A percentile compares a stretch with the other conserved stretches of the same genome.
phyloP scores from a whole-genome alignment of 352 stramenopile genomes.

The Elongisporangium senticosum region DNA sequence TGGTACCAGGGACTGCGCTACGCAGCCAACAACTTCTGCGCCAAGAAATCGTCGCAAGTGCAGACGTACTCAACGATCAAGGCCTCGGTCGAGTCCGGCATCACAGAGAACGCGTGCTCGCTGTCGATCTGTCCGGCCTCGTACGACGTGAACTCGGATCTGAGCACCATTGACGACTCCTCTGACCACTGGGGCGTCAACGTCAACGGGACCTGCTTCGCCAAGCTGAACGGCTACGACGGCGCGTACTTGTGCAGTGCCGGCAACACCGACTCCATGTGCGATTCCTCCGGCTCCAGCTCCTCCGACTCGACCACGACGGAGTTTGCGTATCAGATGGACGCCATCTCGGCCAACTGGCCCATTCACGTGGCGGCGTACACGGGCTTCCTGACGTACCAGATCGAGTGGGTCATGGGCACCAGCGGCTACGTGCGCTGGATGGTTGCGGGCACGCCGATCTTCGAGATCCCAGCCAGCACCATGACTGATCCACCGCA shows the following conservation, averaged over 20 bases:
- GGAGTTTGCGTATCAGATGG: not conserved
- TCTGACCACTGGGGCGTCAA: constrained; percentile 18
- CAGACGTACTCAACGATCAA: constrained; percentile 11
- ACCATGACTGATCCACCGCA: constrained; percentile 32
- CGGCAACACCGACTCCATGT: constrained; percentile 43
- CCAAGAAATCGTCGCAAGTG: constrained; percentile 7
- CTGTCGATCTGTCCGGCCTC: constrained; percentile 25
- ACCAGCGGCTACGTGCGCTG: constrained; percentile 33
- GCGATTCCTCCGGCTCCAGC: not conserved
- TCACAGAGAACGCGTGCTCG: constrained; percentile 35
- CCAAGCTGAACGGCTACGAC: constrained; percentile 51
- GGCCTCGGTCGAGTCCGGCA: constrained; percentile 24
- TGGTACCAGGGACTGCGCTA: constrained; percentile 37
- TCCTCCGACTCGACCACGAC: not conserved
- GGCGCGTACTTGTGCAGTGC: constrained; percentile 53
- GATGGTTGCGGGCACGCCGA: constrained; percentile 65
- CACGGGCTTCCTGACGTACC: constrained; percentile 35
- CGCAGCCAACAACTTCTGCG: constrained; percentile 25
- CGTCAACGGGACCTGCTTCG: constrained; percentile 41
- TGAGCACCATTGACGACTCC: constrained; percentile 24
- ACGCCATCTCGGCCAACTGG: constrained; percentile 69
- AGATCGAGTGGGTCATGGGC: constrained; percentile 28
- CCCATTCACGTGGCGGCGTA: constrained; percentile 58
- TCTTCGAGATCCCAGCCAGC: constrained; percentile 72
- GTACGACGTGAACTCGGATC: constrained; percentile 34